Percentiles rank a stretch among this genome's conserved stretches.
phyloP scores from a whole-genome alignment of 2,329 filamentous ascomycete species.

The Cordyceps militaris region DNA sequence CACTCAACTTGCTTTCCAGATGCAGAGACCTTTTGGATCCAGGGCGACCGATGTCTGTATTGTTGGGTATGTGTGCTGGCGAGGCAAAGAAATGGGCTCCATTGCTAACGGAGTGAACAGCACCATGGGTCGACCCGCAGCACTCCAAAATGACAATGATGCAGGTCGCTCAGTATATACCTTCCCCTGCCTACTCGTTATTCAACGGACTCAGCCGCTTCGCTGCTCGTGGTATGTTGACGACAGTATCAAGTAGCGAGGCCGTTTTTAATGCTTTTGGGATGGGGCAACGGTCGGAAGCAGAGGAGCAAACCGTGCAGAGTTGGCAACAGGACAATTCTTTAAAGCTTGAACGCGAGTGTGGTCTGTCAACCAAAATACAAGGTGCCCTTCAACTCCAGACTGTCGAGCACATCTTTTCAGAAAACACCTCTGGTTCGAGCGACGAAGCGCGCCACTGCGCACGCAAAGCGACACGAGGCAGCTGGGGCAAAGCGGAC shows the following conservation, averaged over 20 bases:
- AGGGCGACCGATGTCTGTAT: slow-evolving; percentile 16
- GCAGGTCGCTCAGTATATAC: slow-evolving; percentile 9
- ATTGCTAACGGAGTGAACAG: not conserved
- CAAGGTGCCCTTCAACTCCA: slow-evolving; percentile 2
- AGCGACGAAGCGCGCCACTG: slow-evolving; percentile 10
- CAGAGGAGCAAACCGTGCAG: not conserved
- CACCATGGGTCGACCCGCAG: slow-evolving; percentile 15
- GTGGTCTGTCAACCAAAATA: not conserved
- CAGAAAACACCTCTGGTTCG: slow-evolving; percentile 5
- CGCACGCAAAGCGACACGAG: slow-evolving; percentile 3
- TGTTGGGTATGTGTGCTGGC: slow-evolving; percentile 15
- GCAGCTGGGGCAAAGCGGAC: slow-evolving; percentile 9
- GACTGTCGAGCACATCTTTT: slow-evolving; percentile 10
- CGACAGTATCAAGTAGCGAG: slow-evolving; percentile 10
- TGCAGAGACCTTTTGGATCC: slow-evolving; percentile 22
- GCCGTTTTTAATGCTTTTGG: slow-evolving; percentile 2
- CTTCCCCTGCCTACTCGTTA: not conserved
- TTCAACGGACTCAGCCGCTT: slow-evolving; percentile 11
- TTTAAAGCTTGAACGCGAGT: not conserved
- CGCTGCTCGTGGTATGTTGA: slow-evolving; percentile 5
- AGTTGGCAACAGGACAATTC: not conserved
- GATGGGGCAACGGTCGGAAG: not conserved
- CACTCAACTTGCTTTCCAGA: slow-evolving; percentile 23
- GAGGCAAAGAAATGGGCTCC: not conserved
- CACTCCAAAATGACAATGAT: slow-evolving; percentile 13